Base-by-base conservation (phyloP, 768 basidiomycete species). In the Naganishia kalamii region DNA sequence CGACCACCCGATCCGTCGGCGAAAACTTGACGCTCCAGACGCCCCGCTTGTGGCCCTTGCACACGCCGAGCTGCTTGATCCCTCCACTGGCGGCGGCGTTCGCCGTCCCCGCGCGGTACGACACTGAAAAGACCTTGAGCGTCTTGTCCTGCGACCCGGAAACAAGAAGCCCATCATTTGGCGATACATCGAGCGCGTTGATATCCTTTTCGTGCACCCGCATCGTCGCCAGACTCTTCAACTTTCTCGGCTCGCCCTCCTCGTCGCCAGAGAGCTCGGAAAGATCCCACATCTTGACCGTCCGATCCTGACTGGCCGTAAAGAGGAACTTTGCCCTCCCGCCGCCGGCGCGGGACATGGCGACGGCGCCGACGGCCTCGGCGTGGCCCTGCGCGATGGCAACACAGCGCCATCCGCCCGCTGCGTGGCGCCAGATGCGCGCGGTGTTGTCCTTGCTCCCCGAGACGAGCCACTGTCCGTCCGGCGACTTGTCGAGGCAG, bases 211-310 rank as follows among this genome's bases (percentile, higher is more conserved):
- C 96, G 78, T 98, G 96, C 13, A 92, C 90, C 75, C 88, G 89
- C 54, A 87, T 84, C 13, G 96, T 98, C 35, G 84, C 83, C 35
- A 98, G 81, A 68, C 90, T 90, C 73, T 83, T 85, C 74, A 87
- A 87, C 65, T 83, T 85, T 19, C 65, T 48, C 15, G 74, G 64
- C 35, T 62, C 29, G 11, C 32, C 25, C 8, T 60, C 59, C 12
- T 49, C 63, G n/a, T 61, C 70, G 40, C 71, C 63, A 27, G 69
- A 68, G 10, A 79, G 60, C 10, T 67, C 48, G 12, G 75, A 68
- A n/a, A 98, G 75, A 78, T 98, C 92, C 96, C 96, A 99, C 86
- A 98, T 88, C 79, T 99, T 99, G 76, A 97, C 89, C 3, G 96
- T 98, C 46, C 90, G 85, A 77, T 99, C 96, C 78, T 98, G 94